Conservation (phyloP, 352 stramenopile genomes). For the Phytophthora hybrid region DNA sequence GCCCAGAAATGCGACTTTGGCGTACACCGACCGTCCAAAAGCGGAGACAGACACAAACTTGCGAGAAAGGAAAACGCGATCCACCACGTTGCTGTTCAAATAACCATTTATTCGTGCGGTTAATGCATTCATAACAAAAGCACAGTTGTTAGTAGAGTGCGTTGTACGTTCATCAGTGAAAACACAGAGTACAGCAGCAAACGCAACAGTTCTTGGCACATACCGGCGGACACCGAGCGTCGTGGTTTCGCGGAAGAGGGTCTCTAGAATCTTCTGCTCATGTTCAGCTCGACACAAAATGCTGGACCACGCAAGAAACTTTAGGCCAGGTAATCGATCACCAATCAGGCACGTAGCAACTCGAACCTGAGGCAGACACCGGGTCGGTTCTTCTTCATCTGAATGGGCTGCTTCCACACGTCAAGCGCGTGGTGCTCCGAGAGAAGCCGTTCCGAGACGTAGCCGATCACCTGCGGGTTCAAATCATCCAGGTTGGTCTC, state of each 20-base stretch:
- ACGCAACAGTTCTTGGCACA: constrained; percentile 3
- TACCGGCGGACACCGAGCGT: constrained; percentile 91
- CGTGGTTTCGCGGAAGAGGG: constrained; percentile 87
- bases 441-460: constrained; percentile 81
- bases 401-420: constrained; percentile 89
- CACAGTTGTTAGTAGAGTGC: constrained; percentile 18
- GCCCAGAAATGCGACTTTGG: constrained; percentile 70
- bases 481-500: constrained; percentile 94
- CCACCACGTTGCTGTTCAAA: constrained; percentile 58
- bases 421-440: constrained; percentile 72
- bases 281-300: constrained; percentile 76
- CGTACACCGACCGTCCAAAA: constrained; percentile 54
- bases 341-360: background rate
- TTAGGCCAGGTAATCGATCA: background rate
- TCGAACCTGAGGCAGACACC: constrained; percentile 75
- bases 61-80: constrained; percentile 62
- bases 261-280: constrained; percentile 60
- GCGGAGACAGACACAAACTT: constrained; percentile 59
- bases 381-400: constrained; percentile 94
- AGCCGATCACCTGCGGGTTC: constrained; percentile 86
- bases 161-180: no score
- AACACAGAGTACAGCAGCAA: no score
- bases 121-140: constrained; percentile 7
- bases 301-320: constrained; percentile 37
- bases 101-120: constrained; percentile 30